Percentiles rank a stretch among this genome's conserved stretches.
Conservation (phyloP, 1,284 basidiomycete species). For the Malassezia sympodialis region DNA sequence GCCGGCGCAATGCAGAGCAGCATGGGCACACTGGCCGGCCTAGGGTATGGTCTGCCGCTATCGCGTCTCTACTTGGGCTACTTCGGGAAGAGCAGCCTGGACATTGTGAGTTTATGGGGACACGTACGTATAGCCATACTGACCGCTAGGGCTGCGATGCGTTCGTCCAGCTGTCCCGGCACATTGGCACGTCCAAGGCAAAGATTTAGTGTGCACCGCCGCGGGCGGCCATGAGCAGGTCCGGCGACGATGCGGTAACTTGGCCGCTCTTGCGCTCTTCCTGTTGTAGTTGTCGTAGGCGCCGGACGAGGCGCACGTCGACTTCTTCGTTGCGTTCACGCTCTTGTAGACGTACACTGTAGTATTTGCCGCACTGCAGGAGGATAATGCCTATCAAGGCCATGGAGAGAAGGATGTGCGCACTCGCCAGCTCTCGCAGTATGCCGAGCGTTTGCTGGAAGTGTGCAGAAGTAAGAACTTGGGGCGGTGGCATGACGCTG, state of each 20-base stretch:
- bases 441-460: neutral
- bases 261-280: constrained; percentile 22
- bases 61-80: constrained; percentile 63
- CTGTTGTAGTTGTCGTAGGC: constrained; percentile 32
- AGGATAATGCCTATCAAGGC: constrained; percentile 43
- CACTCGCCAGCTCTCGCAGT: constrained; percentile 38
- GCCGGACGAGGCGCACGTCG: constrained; percentile 36
- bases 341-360: constrained; percentile 43
- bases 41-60: constrained; percentile 65
- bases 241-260: neutral
- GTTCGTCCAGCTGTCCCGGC: constrained; percentile 31
- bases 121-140: constrained; percentile 16
- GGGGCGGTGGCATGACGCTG: neutral
- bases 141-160: constrained; percentile 33
- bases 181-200: constrained; percentile 22
- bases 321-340: constrained; percentile 43
- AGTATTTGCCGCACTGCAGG: constrained; percentile 46
- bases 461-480: neutral
- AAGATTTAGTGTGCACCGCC: constrained; percentile 12
- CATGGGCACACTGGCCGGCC: constrained; percentile 65
- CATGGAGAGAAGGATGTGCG: constrained; percentile 40
- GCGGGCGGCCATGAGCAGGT: constrained; percentile 1
- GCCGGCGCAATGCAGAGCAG: constrained; percentile 61
- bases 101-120: constrained; percentile 21
- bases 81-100: constrained; percentile 20